Evolutionary conservation across 768 basidiomycete species (phyloP).

Genomic region (Serendipita sp.): DNA sequence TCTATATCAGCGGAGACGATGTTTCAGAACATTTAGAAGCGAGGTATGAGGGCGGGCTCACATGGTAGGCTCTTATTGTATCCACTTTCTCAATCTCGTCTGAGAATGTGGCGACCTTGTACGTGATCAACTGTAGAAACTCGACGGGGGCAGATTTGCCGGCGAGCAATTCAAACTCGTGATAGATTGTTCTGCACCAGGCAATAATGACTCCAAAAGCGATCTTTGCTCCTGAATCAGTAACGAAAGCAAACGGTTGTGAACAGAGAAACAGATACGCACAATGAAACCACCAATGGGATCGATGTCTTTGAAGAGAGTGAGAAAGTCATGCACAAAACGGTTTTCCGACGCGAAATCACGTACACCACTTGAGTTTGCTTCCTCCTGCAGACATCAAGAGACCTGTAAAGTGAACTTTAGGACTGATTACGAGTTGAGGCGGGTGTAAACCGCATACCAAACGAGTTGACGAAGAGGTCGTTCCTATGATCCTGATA

Average conservation of each 20-base stretch:
- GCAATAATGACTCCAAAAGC: slow-evolving; percentile 60
- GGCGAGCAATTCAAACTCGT: slow-evolving; percentile 72
- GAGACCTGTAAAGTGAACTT: slow-evolving; percentile 33
- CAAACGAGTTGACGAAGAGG: slow-evolving; percentile 67
- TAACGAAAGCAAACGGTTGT: background rate
- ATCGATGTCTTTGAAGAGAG: slow-evolving; percentile 43
- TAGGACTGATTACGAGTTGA: background rate
- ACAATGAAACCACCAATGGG: slow-evolving; percentile 66
- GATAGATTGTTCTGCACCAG: slow-evolving; percentile 63
- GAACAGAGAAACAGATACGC: slow-evolving; percentile 18
- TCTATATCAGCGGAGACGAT: slow-evolving; percentile 25
- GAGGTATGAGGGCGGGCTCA: slow-evolving; percentile 23
- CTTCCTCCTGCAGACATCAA: slow-evolving; percentile 75
- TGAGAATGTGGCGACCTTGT: slow-evolving; percentile 85
- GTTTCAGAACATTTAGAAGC: slow-evolving; percentile 6
- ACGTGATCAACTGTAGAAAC: slow-evolving; percentile 79
- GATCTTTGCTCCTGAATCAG: slow-evolving; percentile 33
- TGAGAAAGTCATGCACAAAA: background rate
- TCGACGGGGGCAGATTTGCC: slow-evolving; percentile 87
- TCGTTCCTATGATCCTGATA: slow-evolving; percentile 98
- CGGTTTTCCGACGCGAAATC: slow-evolving; percentile 10
- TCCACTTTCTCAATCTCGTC: slow-evolving; percentile 76
- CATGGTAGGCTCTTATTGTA: slow-evolving; percentile 86
- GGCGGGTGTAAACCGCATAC: slow-evolving; percentile 22
- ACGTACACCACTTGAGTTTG: slow-evolving; percentile 68